A percentile compares a stretch with the other conserved stretches of the same genome.
phyloP scores from a whole-genome alignment of 164 flowering plant species.

The Tetracentron sinense region DNA sequence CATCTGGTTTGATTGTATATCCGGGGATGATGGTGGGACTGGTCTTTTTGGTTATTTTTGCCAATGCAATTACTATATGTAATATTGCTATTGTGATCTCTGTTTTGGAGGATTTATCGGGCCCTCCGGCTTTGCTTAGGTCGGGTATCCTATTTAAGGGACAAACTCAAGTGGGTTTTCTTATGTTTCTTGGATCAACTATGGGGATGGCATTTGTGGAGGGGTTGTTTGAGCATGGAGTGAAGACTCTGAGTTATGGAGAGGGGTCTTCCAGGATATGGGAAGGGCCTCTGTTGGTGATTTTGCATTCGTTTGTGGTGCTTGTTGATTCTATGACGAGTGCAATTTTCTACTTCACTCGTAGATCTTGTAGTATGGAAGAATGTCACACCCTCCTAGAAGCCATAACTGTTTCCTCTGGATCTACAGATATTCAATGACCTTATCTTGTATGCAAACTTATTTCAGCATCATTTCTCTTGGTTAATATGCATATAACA shows the following conservation, averaged over 20 bases:
- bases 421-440: conserved; percentile 17
- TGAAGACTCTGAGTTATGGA: conserved; percentile 92
- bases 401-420: conserved; percentile 25
- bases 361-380: conserved; percentile 61
- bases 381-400: conserved; percentile 43
- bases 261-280: conserved; percentile 97
- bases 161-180: conserved; percentile 91
- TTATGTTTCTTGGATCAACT: conserved; percentile 86
- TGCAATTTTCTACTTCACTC: conserved; percentile 89
- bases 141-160: conserved; percentile 66
- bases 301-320: conserved; percentile 89
- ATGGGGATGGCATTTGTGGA: conserved; percentile 89
- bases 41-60: conserved; percentile 68
- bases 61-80: conserved; percentile 75
- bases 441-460: not conserved
- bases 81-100: conserved; percentile 69
- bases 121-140: conserved; percentile 74
- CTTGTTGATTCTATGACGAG: conserved; percentile 96
- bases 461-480: conserved; percentile 4
- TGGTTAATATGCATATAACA: conserved; percentile 4
- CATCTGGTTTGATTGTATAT: conserved; percentile 48
- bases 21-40: conserved; percentile 59
- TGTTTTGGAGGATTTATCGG: conserved; percentile 87
- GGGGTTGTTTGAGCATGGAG: conserved; percentile 94
- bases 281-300: conserved; percentile 97